A percentile compares a stretch with the other conserved stretches of the same genome.
Evolutionary conservation across 306 rosid genomes (phyloP).

Genomic region (Cucumis sativus): DNA sequence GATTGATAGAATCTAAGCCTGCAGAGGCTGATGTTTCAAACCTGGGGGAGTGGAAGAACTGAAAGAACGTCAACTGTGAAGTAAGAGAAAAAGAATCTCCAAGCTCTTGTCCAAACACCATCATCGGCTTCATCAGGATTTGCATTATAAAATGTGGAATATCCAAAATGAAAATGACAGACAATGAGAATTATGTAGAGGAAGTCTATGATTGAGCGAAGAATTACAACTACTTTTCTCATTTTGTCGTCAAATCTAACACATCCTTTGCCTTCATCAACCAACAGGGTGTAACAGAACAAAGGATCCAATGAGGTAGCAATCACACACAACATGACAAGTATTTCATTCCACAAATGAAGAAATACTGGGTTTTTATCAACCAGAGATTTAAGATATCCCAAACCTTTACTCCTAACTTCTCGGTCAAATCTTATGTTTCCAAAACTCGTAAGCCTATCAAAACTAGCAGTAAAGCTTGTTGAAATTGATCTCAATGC

Average conservation of each 20-base stretch:
- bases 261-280: background rate
- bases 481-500: background rate
- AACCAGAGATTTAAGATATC: background rate
- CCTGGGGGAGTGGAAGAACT: slow-evolving; percentile 16
- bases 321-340: slow-evolving; percentile 1
- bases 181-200: background rate
- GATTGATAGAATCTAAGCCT: background rate
- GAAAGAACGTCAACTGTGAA: slow-evolving; percentile 11
- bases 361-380: background rate
- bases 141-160: background rate
- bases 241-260: background rate
- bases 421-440: background rate
- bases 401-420: background rate
- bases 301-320: slow-evolving; percentile 9
- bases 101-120: background rate
- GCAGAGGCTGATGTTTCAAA: background rate
- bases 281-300: background rate
- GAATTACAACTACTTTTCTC: background rate
- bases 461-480: background rate
- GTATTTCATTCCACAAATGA: slow-evolving; percentile 1
- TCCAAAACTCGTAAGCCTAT: background rate
- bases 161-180: background rate
- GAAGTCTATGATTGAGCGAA: slow-evolving; percentile 7
- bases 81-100: background rate
- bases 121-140: background rate